Evolutionary conservation across 768 basidiomycete genomes (phyloP).

Genomic region (Boletus reticulatus): DNA sequence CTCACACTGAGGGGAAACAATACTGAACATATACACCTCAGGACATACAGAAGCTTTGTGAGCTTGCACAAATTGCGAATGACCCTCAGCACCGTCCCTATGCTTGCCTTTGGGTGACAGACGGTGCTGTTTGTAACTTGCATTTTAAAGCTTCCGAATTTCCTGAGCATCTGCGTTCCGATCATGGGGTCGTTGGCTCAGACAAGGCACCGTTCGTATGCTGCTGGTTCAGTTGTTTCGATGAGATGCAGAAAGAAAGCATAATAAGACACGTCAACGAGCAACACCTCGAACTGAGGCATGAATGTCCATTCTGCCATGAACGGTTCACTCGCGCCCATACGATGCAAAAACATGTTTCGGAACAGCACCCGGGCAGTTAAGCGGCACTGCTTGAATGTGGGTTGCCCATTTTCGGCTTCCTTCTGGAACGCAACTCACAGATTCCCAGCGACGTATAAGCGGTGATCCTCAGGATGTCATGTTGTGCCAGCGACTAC

Average conservation of each 20-base stretch:
- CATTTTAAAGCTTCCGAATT: constrained; percentile 8
- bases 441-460: neutral
- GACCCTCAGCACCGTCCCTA: constrained; percentile 8
- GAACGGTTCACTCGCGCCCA: constrained; percentile 27
- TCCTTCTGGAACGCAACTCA: neutral
- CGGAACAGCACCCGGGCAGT: constrained; percentile 5
- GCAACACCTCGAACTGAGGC: constrained; percentile 18
- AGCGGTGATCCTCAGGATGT: neutral
- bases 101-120: constrained; percentile 16
- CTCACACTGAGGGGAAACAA: neutral
- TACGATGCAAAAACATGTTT: constrained; percentile 15
- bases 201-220: constrained; percentile 14
- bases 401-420: neutral
- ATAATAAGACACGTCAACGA: constrained; percentile 28
- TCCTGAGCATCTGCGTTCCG: constrained; percentile 20
- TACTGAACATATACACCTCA: constrained; percentile 5
- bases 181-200: constrained; percentile 19
- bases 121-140: neutral
- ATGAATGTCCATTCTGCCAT: constrained; percentile 15
- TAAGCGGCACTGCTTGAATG: neutral
- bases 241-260: constrained; percentile 28
- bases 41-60: constrained; percentile 4
- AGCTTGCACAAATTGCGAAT: neutral
- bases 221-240: constrained; percentile 16
- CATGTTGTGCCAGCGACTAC: no score